A percentile compares a stretch with the other conserved stretches of the same genome.
phyloP scores from a whole-genome alignment of 306 rosid genomes.

The Spatholobus suberectus region DNA sequence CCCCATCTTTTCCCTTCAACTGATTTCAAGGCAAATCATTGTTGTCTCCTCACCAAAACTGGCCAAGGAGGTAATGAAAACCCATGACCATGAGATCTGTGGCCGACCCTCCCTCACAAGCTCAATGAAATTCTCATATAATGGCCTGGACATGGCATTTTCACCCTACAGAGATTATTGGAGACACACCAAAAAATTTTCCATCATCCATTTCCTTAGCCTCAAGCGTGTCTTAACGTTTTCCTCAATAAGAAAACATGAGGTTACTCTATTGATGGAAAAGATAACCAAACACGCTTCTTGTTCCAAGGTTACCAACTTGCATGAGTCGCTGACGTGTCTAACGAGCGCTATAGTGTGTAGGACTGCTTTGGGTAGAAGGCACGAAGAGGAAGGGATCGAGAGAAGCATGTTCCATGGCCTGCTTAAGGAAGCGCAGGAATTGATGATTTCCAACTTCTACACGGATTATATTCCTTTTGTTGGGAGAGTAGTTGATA shows the following conservation, averaged over 20 bases:
- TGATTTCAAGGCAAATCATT: constrained; percentile 7
- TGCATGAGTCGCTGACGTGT: not conserved
- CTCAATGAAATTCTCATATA: constrained; percentile 16
- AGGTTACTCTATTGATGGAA: not conserved
- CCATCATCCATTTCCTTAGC: constrained; percentile 18
- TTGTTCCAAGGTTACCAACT: not conserved
- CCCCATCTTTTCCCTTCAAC: constrained; percentile 30
- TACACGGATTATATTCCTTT: not conserved
- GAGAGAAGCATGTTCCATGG: constrained; percentile 10
- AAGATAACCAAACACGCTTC: not conserved
- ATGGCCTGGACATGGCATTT: constrained; percentile 18
- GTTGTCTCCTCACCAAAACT: constrained; percentile 33
- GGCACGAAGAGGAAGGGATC: not conserved
- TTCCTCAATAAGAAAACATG: constrained; percentile 17
- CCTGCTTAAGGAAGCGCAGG: not conserved
- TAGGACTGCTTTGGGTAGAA: not conserved
- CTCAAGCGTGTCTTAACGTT: constrained; percentile 1
- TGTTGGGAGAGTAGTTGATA: not conserved
- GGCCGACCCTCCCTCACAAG: not conserved
- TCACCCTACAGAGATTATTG: constrained; percentile 25
- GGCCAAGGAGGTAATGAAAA: constrained; percentile 27
- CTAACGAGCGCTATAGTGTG: not conserved
- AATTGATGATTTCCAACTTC: not conserved
- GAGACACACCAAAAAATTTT: constrained; percentile 34
- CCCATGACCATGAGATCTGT: not conserved